Evolutionary conservation across 2,329 filamentous ascomycete genomes (phyloP).

Genomic region (Pestalotiopsis sp.): DNA sequence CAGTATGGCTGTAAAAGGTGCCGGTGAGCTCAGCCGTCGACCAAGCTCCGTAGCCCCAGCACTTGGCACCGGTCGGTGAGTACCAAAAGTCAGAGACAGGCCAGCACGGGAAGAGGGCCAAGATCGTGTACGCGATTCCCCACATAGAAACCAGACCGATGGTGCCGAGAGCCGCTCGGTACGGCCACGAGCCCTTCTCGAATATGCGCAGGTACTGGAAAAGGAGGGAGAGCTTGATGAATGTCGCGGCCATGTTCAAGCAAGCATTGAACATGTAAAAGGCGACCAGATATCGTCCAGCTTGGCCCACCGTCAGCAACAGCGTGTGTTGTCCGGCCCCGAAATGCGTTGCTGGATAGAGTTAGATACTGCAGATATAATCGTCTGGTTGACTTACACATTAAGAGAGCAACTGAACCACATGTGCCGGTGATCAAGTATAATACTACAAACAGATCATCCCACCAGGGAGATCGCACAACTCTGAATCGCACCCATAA

Average conservation of each 20-base stretch:
- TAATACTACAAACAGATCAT: conserved; percentile 37
- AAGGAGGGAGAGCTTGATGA: conserved; percentile 40
- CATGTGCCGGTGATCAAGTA: conserved; percentile 29
- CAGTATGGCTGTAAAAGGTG: conserved; percentile 25
- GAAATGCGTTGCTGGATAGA: conserved; percentile 4
- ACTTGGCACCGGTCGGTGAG: conserved; percentile 15
- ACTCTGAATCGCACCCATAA: conserved; percentile 29
- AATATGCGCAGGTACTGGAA: conserved; percentile 41
- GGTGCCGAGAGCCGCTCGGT: conserved; percentile 26
- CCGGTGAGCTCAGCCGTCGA: conserved; percentile 18
- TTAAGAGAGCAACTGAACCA: conserved; percentile 25
- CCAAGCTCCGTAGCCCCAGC: conserved; percentile 24
- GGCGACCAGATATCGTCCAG: conserved; percentile 7
- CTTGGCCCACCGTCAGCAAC: conserved; percentile 11
- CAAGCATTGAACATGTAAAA: conserved; percentile 16
- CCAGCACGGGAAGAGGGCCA: conserved; percentile 33
- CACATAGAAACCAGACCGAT: conserved; percentile 29
- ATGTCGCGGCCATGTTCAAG: conserved; percentile 26
- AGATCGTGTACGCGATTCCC: conserved; percentile 31
- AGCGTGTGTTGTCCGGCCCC: conserved; percentile 14
- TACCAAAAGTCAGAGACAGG: conserved; percentile 35
- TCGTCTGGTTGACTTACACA: conserved; percentile 19
- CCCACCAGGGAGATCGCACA: conserved; percentile 33
- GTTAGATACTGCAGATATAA: neutral
- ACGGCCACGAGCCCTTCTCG: conserved; percentile 19